Base-by-base conservation (phyloP, 192 early-diverging fungal genomes). In the Coemansia sp. region DNA sequence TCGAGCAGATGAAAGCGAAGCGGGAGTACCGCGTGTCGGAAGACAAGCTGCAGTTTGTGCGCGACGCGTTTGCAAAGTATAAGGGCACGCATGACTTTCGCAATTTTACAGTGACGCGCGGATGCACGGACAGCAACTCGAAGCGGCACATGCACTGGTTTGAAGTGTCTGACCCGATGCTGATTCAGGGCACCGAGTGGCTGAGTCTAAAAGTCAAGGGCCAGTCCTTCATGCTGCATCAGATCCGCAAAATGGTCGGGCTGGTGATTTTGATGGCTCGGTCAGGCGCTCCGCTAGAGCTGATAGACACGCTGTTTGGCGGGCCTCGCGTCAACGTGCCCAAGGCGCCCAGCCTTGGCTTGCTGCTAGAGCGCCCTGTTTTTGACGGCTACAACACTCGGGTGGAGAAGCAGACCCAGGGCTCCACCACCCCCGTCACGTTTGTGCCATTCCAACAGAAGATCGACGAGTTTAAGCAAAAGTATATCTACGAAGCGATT, bases 231-330 rank as follows among this genome's bases (percentile, higher is more conserved):
- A 98, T 99, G 94, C 78, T 99, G 27, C 95, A 99, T 78, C 97
- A 99, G 78, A 99, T 99, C 60, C 88, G 97, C 31, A 98, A 98
- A 63, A 99, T 99, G 97, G 90, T 99, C 55, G 91, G 94, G 0
- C 76, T 99, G 46, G 85, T 86, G 6, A 79, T 95, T 3, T 65
- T 99, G 70, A 79, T 90, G 55, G 80, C 91, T 23, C 86, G 94
- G 10, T 84, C 84, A 8, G 56, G 64, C 4, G 89, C 90, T 5
- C 88, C 92, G 4, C 48, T 83, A 5, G 58, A 58, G 2, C 66
- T 97, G 18, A 85, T 98, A 21, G 65, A 77, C 8, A 58, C 75
- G 48, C 67, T 88, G 13, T 93, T 92, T 53, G 61, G 68, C 26
- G 70, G 68, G 5, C 63, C 77, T 14, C 87, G 84, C 35, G 81